phyloP scores from a whole-genome alignment of 2,329 filamentous ascomycete genomes.

The Stagonosporopsis tanaceti region DNA sequence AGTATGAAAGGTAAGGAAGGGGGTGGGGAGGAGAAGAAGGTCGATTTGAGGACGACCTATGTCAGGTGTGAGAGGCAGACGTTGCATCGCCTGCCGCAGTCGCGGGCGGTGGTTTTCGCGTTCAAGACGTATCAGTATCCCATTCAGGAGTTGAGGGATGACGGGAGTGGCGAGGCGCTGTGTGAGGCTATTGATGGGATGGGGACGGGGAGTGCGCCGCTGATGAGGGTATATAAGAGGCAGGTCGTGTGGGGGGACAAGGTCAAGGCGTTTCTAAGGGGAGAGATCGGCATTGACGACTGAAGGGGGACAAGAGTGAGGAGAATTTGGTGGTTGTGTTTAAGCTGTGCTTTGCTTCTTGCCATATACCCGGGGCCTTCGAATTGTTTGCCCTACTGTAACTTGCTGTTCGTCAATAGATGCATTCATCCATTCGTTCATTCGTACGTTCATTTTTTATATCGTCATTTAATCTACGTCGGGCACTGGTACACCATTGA shows the following conservation, averaged over 20 bases:
- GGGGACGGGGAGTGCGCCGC: slow-evolving; percentile 63
- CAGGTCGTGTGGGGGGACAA: slow-evolving; percentile 64
- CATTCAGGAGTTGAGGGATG: slow-evolving; percentile 62
- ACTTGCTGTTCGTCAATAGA: neutral
- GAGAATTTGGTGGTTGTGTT: neutral
- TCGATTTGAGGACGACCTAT: slow-evolving; percentile 55
- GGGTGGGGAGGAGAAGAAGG: slow-evolving; percentile 22
- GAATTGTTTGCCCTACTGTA: slow-evolving; percentile 12
- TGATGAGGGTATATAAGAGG: slow-evolving; percentile 67
- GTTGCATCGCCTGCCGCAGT: slow-evolving; percentile 64
- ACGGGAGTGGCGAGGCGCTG: slow-evolving; percentile 63
- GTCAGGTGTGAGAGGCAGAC: slow-evolving; percentile 69
- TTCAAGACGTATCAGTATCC: slow-evolving; percentile 71
- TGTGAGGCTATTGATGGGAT: slow-evolving; percentile 68
- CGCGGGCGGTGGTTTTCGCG: slow-evolving; percentile 64
- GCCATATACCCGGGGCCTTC: slow-evolving; percentile 10
- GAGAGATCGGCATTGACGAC: slow-evolving; percentile 24
- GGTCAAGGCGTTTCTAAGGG: slow-evolving; percentile 60
- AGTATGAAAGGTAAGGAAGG: slow-evolving; percentile 5
- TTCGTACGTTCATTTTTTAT: neutral
- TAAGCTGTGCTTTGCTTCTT: neutral
- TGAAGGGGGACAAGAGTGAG: neutral
- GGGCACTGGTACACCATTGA: slow-evolving; percentile 79
- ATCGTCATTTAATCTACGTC: slow-evolving; percentile 62
- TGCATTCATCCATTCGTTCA: neutral